Percentiles rank a stretch among this genome's conserved stretches.
phyloP scores from a whole-genome alignment of 345 rosid species.

The Rhodamnia argentea region DNA sequence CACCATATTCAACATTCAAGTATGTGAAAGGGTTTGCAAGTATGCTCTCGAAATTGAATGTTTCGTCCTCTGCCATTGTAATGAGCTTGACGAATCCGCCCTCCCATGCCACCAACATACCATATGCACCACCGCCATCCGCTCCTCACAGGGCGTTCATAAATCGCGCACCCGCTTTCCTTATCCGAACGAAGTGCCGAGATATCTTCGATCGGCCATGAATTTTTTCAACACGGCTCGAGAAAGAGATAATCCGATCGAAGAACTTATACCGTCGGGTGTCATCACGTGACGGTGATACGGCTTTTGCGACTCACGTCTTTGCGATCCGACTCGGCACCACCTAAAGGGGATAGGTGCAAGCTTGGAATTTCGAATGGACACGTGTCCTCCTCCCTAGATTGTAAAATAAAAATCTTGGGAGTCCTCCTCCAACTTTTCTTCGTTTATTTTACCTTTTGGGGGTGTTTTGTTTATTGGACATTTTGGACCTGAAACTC shows the following conservation, averaged over 20 bases:
- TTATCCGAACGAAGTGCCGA: neutral
- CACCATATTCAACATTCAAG: neutral
- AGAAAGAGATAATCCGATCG: neutral
- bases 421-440: neutral
- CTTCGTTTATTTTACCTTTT: neutral
- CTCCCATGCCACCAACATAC: neutral
- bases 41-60: neutral
- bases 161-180: neutral
- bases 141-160: neutral
- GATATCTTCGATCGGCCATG: no score
- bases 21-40: neutral
- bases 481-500: neutral
- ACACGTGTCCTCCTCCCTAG: neutral
- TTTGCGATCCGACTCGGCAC: rapidly evolving
- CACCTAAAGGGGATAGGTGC: neutral
- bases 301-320: neutral
- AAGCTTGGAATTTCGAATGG: neutral
- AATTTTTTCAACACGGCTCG: no score
- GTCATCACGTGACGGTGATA: neutral
- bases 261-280: no score
- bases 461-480: neutral
- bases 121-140: neutral
- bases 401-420: neutral
- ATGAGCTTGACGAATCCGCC: neutral
- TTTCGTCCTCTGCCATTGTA: neutral